phyloP scores from a whole-genome alignment of 2,329 filamentous ascomycete species.

The Alternaria brassicicola region DNA sequence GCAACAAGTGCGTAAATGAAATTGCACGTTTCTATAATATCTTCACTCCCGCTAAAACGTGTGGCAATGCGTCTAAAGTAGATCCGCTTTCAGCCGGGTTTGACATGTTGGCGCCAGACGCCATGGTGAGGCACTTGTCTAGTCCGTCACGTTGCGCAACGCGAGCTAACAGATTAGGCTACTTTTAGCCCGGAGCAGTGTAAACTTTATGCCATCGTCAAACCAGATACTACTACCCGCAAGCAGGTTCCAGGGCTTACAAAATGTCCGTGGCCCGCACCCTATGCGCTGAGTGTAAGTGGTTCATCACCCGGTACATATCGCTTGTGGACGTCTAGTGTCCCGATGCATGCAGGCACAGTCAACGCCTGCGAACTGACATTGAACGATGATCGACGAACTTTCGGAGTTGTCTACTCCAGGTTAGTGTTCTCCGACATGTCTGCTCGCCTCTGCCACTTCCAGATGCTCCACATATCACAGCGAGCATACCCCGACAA shows the following conservation, averaged over 20 bases:
- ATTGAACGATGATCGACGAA: neutral
- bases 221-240: slow-evolving; percentile 11
- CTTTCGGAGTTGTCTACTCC: neutral
- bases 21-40: slow-evolving; percentile 11
- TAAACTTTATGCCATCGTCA: slow-evolving; percentile 23
- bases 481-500: neutral
- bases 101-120: slow-evolving; percentile 19
- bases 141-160: slow-evolving; percentile 1
- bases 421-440: slow-evolving; percentile 1
- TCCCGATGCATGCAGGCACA: neutral
- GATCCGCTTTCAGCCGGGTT: slow-evolving; percentile 29
- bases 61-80: slow-evolving; percentile 16
- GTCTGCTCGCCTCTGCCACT: neutral
- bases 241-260: neutral
- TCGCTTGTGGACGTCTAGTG: neutral
- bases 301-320: neutral
- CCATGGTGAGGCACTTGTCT: slow-evolving; percentile 8
- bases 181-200: slow-evolving; percentile 1
- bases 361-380: neutral
- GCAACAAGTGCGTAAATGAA: slow-evolving; percentile 25
- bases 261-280: slow-evolving; percentile 1
- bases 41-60: slow-evolving; percentile 18
- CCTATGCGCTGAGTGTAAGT: neutral
- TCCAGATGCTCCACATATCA: slow-evolving; percentile 2
- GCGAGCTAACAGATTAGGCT: slow-evolving; percentile 8